Conservation (phyloP, 108 stramenopile genomes). For the Stephanodiscus minutulus region DNA sequence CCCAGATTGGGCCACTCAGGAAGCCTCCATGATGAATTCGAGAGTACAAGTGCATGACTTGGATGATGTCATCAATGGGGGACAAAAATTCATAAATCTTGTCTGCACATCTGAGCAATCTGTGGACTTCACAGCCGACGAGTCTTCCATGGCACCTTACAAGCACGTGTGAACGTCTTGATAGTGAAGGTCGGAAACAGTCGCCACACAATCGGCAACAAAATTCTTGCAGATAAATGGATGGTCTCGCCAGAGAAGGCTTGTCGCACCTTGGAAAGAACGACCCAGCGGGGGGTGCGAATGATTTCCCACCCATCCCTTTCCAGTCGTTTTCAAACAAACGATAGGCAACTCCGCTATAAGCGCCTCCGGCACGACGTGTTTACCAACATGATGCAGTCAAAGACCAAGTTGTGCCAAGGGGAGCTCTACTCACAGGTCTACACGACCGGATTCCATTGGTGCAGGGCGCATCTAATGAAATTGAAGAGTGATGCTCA, state of each 20-base stretch:
- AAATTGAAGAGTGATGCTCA: no score
- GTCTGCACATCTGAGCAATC: background rate
- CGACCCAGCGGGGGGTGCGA: no score
- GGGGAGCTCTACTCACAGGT: no score
- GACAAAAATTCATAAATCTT: constrained; percentile 5
- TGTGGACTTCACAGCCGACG: no score
- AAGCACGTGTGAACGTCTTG: no score
- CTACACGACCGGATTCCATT: no score
- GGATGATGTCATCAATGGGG: background rate
- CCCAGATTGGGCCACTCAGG: background rate
- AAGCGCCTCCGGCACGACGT: no score
- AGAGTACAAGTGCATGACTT: background rate
- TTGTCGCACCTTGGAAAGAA: background rate
- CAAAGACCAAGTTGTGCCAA: background rate
- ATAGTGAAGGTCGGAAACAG: background rate
- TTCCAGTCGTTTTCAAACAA: no score
- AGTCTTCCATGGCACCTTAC: no score
- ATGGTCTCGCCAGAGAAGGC: constrained; percentile 16
- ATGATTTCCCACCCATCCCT: background rate
- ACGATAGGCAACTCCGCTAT: background rate
- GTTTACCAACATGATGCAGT: no score
- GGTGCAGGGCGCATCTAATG: no score
- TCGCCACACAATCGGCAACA: background rate
- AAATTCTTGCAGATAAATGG: constrained; percentile 12
- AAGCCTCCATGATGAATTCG: constrained; percentile 3